These are phyloP conservation scores for Nephelium lappaceum DNA, from an alignment of 345 rosid species.

Conservation along the genomic window DNA sequence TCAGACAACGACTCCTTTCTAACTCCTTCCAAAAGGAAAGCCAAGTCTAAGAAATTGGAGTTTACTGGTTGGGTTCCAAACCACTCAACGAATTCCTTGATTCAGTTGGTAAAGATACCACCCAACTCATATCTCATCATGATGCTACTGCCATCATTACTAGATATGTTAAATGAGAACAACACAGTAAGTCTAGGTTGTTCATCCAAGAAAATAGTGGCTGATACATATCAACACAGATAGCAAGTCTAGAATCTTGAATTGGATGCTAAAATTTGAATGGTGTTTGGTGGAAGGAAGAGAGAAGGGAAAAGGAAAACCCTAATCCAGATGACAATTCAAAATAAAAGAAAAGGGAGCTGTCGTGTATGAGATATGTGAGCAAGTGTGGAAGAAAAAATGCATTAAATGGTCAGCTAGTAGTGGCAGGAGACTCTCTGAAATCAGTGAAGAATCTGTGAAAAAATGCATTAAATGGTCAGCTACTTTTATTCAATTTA, in stretches of 20 bases:
- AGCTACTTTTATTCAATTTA: constrained; percentile 43
- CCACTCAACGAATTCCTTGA: constrained; percentile 66
- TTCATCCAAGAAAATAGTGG: constrained; percentile 2
- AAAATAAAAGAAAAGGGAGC: too few species aligned
- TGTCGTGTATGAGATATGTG: too few species aligned
- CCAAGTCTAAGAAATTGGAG: constrained; percentile 42
- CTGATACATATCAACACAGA: neutral
- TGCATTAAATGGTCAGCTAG: too few species aligned
- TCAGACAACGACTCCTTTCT: constrained; percentile 21
- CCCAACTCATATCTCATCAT: constrained; percentile 41
- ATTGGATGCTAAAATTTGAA: neutral
- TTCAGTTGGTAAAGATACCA: constrained; percentile 51
- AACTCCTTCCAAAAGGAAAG: constrained; percentile 45
- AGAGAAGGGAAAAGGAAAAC: too few species aligned
- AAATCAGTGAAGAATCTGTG: too few species aligned
- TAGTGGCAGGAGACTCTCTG: too few species aligned
- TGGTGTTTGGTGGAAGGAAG: too few species aligned
- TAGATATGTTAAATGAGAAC: constrained; percentile 47
- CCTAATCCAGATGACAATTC: too few species aligned
- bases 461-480: too few species aligned
- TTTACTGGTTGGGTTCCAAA: constrained; percentile 76
- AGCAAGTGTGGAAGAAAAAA: neutral
- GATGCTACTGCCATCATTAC: constrained; percentile 51
- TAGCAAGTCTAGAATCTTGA: neutral
- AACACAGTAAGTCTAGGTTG: constrained; percentile 1